Base-by-base conservation (phyloP, 1,284 basidiomycete genomes). In the Puccinia brachypodii region DNA sequence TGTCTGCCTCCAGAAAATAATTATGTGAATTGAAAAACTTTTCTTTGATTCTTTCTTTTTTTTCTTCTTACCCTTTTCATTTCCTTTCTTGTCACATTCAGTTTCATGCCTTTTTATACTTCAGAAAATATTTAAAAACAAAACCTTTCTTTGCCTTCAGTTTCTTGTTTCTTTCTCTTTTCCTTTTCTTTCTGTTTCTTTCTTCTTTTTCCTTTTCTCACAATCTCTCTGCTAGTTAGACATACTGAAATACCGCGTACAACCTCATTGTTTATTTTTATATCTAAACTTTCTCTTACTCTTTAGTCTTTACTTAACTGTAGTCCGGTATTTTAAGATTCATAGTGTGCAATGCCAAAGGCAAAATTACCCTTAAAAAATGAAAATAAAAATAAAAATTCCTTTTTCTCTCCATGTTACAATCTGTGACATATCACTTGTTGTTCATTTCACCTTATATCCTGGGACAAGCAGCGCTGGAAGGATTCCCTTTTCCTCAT, bases 141-240 rank as follows among this genome's bases (percentile, higher is more conserved):
- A 74, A 33, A 50, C 56, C 22, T n/a, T 42, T 44, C 28, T 11
- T 19, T 50, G 31, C 6, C 25, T 50, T 22, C 22, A 11, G 31
- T 25, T 74, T 50, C 36, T 28, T 68, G 31, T 56, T 28, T 68
- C 64, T 78, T 28, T 13, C 58, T 56, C 50, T 56, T 53, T 68
- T 40, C 22, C 16, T 31, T 60, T 38, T 6, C 16, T 75, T 64
- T 50, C 58, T 36, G n/a, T n/a, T 75, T 40, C 50, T 40, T 62
- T 42, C 62, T 25, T 19, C 36, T 76, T 44, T 62, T 40, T 66
- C 42, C 44, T 16, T 62, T 62, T 66, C 2, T 50, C 4, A 25
- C 16, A 31, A 22, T 64, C 28, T 62, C 9, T 28, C n/a, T n/a
- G n/a, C n/a, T n/a, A n/a, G n/a, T n/a, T n/a, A n/a, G n/a, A n/a